These are phyloP conservation scores for Phaeoacremonium minimum DNA, from an alignment of 2,329 filamentous ascomycete species.

Conservation along the genomic window DNA sequence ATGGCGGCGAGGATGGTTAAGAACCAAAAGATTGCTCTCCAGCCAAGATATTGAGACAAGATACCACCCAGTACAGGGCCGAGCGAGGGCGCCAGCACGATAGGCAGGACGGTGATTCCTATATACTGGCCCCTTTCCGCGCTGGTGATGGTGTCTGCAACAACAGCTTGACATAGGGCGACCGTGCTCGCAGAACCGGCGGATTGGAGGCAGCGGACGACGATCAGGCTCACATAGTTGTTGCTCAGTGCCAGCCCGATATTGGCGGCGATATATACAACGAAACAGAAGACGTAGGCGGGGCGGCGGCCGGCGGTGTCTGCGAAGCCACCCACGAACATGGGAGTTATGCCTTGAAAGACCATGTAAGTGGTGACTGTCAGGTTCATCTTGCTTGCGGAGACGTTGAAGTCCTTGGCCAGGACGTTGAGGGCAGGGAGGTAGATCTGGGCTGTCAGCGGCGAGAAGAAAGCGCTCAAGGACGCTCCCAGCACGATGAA, in stretches of 20 bases:
- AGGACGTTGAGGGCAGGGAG: constrained; percentile 47
- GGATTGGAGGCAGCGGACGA: constrained; percentile 52
- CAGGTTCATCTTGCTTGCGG: constrained; percentile 37
- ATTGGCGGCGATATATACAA: constrained; percentile 48
- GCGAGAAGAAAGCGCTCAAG: constrained; percentile 37
- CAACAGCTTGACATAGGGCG: constrained; percentile 51
- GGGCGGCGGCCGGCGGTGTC: constrained; percentile 50
- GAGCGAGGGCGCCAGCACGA: constrained; percentile 34
- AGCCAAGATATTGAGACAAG: constrained; percentile 40
- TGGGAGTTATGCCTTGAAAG: constrained; percentile 55
- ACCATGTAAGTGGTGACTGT: constrained; percentile 54
- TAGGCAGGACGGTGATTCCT: constrained; percentile 43
- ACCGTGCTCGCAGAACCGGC: constrained; percentile 56
- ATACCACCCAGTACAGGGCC: constrained; percentile 47
- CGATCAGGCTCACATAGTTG: constrained; percentile 44
- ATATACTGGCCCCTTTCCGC: constrained; percentile 59
- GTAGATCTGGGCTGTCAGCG: constrained; percentile 46
- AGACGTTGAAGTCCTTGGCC: constrained; percentile 40
- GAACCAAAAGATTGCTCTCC: constrained; percentile 52
- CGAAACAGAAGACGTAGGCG: constrained; percentile 48
- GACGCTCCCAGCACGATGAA: constrained; percentile 33
- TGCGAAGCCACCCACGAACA: constrained; percentile 42
- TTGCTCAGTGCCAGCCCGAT: constrained; percentile 47
- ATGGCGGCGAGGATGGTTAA: constrained; percentile 35
- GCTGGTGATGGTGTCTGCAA: constrained; percentile 60